Percentiles rank a stretch among this genome's conserved stretches.
These are phyloP conservation scores for Beauveria sp. DNA, from an alignment of 2,329 filamentous ascomycete genomes.

Conservation along the genomic window DNA sequence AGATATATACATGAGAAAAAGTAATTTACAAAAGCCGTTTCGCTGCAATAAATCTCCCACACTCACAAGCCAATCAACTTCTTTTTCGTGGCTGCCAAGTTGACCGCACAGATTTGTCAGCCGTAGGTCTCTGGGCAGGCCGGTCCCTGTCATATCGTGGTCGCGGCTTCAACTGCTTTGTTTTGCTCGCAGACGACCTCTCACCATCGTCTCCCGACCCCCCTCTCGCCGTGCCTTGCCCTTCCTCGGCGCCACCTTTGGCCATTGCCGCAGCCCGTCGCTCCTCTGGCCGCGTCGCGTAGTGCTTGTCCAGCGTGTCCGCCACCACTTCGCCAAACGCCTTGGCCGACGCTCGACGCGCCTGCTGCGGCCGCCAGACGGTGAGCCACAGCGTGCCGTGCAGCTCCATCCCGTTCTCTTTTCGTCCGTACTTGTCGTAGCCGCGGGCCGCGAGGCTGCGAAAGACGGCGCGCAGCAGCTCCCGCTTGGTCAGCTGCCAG, in stretches of 20 bases:
- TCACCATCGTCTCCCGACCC: no score
- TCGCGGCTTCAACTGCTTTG: neutral
- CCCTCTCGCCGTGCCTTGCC: no score
- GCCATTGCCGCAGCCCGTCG: neutral
- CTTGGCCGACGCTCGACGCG: conserved; percentile 13
- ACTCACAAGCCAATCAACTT: neutral
- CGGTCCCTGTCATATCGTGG: neutral
- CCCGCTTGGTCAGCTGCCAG: conserved; percentile 17
- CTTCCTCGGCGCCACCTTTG: neutral
- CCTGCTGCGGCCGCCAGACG: conserved; percentile 15
- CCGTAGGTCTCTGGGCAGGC: neutral
- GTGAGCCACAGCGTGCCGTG: conserved; percentile 21
- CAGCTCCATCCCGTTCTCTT: conserved; percentile 13
- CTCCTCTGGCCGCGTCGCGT: neutral
- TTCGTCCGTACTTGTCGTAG: conserved; percentile 12
- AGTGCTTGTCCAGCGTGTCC: conserved; percentile 5
- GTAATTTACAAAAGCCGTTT: neutral
- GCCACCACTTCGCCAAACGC: conserved; percentile 15
- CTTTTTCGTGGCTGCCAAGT: neutral
- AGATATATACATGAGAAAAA: neutral
- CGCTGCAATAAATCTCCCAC: no score
- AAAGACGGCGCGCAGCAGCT: conserved; percentile 22
- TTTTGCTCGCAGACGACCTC: neutral
- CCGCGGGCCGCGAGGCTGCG: conserved; percentile 20
- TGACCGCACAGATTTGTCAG: neutral